Evolutionary conservation across 257 asterid genomes (phyloP).

Genomic region (Echites panduratus): DNA sequence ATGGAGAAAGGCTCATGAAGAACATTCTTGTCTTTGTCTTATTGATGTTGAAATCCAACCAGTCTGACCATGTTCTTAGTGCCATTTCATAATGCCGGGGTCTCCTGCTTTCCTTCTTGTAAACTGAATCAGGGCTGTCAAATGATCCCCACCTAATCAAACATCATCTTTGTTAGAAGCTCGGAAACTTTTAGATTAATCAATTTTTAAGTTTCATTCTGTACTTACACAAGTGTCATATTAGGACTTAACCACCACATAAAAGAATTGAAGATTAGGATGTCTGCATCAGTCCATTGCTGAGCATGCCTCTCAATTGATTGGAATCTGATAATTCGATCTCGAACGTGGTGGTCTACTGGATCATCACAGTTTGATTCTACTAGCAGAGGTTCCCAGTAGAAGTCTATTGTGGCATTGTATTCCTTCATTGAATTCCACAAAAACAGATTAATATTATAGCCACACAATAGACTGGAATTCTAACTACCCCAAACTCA

Average conservation of each 20-base stretch:
- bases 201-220: neutral
- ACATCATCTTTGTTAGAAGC: neutral
- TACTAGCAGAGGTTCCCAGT: constrained; percentile 46
- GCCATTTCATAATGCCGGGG: constrained; percentile 39
- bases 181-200: neutral
- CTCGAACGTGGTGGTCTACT: constrained; percentile 22
- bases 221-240: constrained; percentile 40
- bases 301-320: constrained; percentile 48
- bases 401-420: constrained; percentile 40
- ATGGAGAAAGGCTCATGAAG: constrained; percentile 47
- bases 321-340: constrained; percentile 28
- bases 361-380: constrained; percentile 48
- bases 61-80: constrained; percentile 48
- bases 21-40: constrained; percentile 34
- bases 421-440: constrained; percentile 35
- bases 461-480: no score
- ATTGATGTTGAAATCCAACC: constrained; percentile 42
- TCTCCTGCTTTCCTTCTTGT: constrained; percentile 25
- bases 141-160: constrained; percentile 47
- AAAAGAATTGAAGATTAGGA: constrained; percentile 42
- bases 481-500: constrained; percentile 1
- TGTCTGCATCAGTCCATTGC: constrained; percentile 44
- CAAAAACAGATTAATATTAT: no score
- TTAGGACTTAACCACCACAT: constrained; percentile 39
- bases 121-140: constrained; percentile 26